These are phyloP conservation scores for Camellia lanceoleosa DNA, from an alignment of 148 eudicot genomes.

Conservation along the genomic window DNA sequence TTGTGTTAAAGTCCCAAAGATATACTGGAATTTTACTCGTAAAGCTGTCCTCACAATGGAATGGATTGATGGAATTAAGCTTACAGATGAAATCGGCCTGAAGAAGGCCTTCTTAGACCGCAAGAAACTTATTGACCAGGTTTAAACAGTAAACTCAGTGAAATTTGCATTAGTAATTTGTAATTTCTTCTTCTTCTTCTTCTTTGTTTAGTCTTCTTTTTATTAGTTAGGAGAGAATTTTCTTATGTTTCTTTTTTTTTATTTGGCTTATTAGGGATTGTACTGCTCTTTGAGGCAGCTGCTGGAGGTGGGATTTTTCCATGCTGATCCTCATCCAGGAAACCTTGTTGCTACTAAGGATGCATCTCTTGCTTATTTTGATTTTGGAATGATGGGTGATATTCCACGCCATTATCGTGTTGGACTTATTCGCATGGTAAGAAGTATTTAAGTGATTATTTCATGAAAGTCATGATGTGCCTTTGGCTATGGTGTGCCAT, in stretches of 20 bases:
- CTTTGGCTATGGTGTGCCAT: too few relatives aligned
- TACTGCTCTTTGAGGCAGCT: slow-evolving; percentile 90
- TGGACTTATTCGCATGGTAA: slow-evolving; percentile 94
- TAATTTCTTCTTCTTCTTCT: not conserved
- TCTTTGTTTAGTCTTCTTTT: not conserved
- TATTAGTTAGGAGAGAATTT: not conserved
- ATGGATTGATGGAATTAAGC: slow-evolving; percentile 96
- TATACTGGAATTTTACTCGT: slow-evolving; percentile 88
- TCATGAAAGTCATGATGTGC: too few relatives aligned
- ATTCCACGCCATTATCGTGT: slow-evolving; percentile 96
- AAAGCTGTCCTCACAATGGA: slow-evolving; percentile 94
- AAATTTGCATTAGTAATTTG: not conserved
- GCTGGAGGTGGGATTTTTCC: slow-evolving; percentile 98
- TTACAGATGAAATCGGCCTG: slow-evolving; percentile 66
- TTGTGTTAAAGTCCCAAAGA: slow-evolving; percentile 77
- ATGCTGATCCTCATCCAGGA: slow-evolving; percentile 99
- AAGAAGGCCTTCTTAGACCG: slow-evolving; percentile 55
- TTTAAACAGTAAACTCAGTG: slow-evolving; percentile 17
- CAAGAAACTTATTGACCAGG: slow-evolving; percentile 89
- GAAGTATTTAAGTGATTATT: slow-evolving; percentile 11
- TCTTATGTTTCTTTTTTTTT: slow-evolving; percentile 6
- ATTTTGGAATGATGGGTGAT: slow-evolving; percentile 99
- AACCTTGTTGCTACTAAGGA: slow-evolving; percentile 89
- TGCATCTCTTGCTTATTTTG: slow-evolving; percentile 92
- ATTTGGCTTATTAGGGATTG: slow-evolving; percentile 51